Evolutionary conservation across 768 basidiomycete genomes (phyloP).

Genomic region (Kondoa subrosea): DNA sequence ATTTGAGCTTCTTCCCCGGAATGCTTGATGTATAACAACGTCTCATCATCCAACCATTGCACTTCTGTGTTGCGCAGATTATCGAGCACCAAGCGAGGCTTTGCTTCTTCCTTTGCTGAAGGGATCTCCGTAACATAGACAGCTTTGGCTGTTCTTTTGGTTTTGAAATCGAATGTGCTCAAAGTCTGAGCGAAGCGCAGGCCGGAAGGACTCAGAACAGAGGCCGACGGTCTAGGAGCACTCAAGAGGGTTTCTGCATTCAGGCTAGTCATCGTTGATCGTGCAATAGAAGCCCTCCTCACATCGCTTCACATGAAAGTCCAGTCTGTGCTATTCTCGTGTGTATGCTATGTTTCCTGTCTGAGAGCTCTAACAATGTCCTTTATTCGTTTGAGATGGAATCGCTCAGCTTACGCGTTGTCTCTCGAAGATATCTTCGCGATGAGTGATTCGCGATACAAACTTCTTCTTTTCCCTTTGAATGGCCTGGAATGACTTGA

Average conservation of each 20-base stretch:
- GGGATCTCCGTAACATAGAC: conserved; percentile 11
- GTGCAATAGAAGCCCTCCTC: neutral
- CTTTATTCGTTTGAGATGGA: neutral
- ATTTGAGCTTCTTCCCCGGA: conserved; percentile 11
- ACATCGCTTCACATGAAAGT: neutral
- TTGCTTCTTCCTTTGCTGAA: conserved; percentile 5
- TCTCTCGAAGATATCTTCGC: neutral
- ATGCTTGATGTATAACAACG: conserved; percentile 19
- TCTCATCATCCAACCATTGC: conserved; percentile 20
- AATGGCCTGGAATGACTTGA: neutral
- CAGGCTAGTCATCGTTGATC: neutral
- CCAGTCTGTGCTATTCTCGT: too few relatives aligned
- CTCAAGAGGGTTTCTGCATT: neutral
- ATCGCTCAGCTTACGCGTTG: neutral
- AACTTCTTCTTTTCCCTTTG: neutral
- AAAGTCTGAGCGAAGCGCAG: conserved; percentile 1
- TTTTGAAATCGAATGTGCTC: conserved; percentile 11
- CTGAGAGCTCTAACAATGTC: too few relatives aligned
- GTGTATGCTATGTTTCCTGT: too few relatives aligned
- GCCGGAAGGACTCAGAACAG: neutral
- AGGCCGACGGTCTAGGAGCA: neutral
- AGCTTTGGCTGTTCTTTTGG: conserved; percentile 3
- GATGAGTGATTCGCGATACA: too few relatives aligned
- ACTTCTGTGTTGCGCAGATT: too few relatives aligned
- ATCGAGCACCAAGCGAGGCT: conserved; percentile 11